Conservation (phyloP, 2,329 filamentous ascomycete genomes). For the Xylariaceae sp. region DNA sequence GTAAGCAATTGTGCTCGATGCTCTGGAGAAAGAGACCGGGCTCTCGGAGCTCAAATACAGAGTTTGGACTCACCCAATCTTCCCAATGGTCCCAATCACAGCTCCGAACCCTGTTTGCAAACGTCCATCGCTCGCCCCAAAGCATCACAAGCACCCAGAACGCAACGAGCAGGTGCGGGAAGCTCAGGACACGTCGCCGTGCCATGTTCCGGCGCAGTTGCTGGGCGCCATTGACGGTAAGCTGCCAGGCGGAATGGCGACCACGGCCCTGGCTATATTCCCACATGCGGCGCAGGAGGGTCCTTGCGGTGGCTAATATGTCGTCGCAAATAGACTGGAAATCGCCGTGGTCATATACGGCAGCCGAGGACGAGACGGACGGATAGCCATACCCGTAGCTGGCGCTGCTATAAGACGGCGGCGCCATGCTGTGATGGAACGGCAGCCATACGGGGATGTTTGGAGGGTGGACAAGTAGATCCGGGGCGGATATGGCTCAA, state of each 20-base stretch:
- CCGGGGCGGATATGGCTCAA: too few relatives aligned
- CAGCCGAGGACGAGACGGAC: conserved; percentile 12
- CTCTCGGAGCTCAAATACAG: not conserved
- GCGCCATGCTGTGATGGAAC: conserved; percentile 21
- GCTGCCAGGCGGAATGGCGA: conserved; percentile 29
- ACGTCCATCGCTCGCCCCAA: conserved; percentile 81
- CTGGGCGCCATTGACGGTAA: conserved; percentile 25
- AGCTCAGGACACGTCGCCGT: conserved; percentile 49
- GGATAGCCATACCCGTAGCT: conserved; percentile 13
- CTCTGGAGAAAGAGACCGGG: too few relatives aligned
- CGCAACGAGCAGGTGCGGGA: conserved; percentile 63
- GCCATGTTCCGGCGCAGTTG: conserved; percentile 43
- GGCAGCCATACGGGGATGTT: conserved; percentile 19
- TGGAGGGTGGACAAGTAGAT: not conserved
- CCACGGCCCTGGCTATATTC: conserved; percentile 40
- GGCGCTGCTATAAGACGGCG: conserved; percentile 33
- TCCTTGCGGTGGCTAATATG: conserved; percentile 25
- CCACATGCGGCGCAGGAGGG: conserved; percentile 29
- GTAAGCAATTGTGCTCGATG: too few relatives aligned
- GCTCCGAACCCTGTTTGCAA: conserved; percentile 61
- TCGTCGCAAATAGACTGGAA: conserved; percentile 34
- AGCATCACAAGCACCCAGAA: conserved; percentile 75
- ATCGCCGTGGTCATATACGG: conserved; percentile 23
- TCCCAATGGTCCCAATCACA: conserved; percentile 91
- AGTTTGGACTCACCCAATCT: conserved; percentile 65